Evolutionary conservation across 306 rosid species (phyloP).

Genomic region (Corylus heterophylla): DNA sequence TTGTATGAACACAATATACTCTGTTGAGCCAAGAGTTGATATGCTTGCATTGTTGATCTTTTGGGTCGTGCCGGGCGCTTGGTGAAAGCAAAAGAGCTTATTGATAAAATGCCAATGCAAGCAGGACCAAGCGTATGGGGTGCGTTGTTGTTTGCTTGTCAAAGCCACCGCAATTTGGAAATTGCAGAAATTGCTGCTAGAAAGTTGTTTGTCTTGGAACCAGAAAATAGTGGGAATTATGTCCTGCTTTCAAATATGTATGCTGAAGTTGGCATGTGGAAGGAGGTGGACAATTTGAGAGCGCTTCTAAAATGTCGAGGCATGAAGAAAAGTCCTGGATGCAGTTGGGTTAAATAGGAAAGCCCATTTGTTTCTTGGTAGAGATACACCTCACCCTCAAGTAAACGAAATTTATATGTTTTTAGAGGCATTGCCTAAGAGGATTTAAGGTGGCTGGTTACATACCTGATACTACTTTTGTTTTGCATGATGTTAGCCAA

Average conservation of each 20-base stretch:
- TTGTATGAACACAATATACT: constrained; percentile 28
- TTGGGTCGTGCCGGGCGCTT: constrained; percentile 45
- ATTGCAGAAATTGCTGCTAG: constrained; percentile 18
- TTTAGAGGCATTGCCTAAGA: constrained; percentile 17
- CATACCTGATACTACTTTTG: background rate
- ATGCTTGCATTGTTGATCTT: constrained; percentile 52
- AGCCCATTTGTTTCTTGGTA: constrained; percentile 10
- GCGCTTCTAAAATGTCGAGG: constrained; percentile 10
- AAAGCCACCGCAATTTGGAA: constrained; percentile 6
- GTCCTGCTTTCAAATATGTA: constrained; percentile 20
- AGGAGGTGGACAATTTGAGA: constrained; percentile 16
- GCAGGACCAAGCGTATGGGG: constrained; percentile 29
- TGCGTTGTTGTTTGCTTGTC: constrained; percentile 14
- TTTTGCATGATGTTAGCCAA: constrained; percentile 16
- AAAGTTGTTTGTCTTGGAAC: constrained; percentile 2
- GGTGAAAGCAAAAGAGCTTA: constrained; percentile 40
- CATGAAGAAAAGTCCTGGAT: constrained; percentile 25
- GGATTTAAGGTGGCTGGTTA: constrained; percentile 5
- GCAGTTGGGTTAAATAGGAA: constrained; percentile 15
- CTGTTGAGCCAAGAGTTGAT: constrained; percentile 36
- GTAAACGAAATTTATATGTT: background rate
- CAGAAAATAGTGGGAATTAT: constrained; percentile 15
- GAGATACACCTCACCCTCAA: constrained; percentile 19
- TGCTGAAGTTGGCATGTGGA: constrained; percentile 23
- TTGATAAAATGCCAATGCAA: constrained; percentile 40